Percentiles rank a stretch among this genome's conserved stretches.
Conservation (phyloP, 2,329 filamentous ascomycete genomes). For the Colletotrichum sp. region DNA sequence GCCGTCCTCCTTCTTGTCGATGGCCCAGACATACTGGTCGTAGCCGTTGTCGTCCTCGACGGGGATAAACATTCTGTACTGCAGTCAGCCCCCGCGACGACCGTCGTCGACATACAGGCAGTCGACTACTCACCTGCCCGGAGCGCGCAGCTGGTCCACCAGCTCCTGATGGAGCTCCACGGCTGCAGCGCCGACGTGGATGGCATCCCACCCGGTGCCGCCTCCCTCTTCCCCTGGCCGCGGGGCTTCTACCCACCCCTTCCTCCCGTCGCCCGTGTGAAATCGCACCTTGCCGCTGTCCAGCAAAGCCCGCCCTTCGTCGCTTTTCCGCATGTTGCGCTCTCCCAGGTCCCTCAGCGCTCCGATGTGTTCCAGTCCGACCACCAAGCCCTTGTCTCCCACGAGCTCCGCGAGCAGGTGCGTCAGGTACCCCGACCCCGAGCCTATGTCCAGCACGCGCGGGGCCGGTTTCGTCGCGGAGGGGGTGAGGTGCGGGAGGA, state of each 20-base stretch:
- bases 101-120: not conserved
- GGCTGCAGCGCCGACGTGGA: slow-evolving; percentile 93
- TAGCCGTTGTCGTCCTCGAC: slow-evolving; percentile 59
- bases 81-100: not conserved
- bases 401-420: slow-evolving; percentile 85
- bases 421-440: slow-evolving; percentile 83
- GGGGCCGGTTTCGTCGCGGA: slow-evolving; percentile 37
- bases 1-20: slow-evolving; percentile 75
- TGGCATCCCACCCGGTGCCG: slow-evolving; percentile 79
- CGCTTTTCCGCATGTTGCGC: slow-evolving; percentile 69
- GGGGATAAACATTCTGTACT: slow-evolving; percentile 76
- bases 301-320: slow-evolving; percentile 64
- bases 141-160: slow-evolving; percentile 77
- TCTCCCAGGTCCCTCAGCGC: slow-evolving; percentile 67
- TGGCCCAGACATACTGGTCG: slow-evolving; percentile 72
- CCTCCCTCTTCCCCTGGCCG: slow-evolving; percentile 51
- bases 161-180: slow-evolving; percentile 73
- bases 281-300: slow-evolving; percentile 71
- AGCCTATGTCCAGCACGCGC: slow-evolving; percentile 75
- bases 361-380: slow-evolving; percentile 78
- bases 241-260: slow-evolving; percentile 61
- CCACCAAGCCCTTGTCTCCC: slow-evolving; percentile 56
- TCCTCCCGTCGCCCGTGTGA: slow-evolving; percentile 75
- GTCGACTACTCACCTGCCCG: slow-evolving; percentile 62
- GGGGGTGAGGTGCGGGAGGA: slow-evolving; percentile 50